Conservation (phyloP, 2,329 filamentous ascomycete species). For the Verticillium nubilum region DNA sequence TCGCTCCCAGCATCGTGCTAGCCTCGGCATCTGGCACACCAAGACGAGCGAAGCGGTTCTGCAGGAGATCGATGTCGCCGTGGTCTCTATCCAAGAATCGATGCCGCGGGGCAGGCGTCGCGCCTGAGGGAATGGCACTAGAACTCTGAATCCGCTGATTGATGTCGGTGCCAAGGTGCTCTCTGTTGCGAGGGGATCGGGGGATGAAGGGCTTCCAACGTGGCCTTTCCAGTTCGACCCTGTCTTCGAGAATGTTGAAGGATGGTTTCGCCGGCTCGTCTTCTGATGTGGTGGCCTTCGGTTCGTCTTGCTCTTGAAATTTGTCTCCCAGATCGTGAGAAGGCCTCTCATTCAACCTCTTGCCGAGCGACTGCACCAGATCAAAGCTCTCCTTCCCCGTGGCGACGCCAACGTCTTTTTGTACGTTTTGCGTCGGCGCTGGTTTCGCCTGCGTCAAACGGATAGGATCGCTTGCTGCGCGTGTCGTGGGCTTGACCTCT, state of each 20-base stretch:
- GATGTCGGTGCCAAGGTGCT: conserved; percentile 27
- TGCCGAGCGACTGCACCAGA: conserved; percentile 10
- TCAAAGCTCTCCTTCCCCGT: conserved; percentile 20
- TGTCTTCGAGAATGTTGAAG: conserved; percentile 6
- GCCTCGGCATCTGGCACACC: conserved; percentile 30
- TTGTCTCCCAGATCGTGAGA: conserved; percentile 27
- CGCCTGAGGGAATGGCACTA: conserved; percentile 16
- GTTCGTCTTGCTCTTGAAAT: conserved; percentile 23
- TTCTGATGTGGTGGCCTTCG: not conserved
- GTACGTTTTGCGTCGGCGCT: conserved; percentile 3
- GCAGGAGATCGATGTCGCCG: conserved; percentile 37
- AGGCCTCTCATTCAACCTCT: conserved; percentile 13
- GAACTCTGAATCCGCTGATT: conserved; percentile 23
- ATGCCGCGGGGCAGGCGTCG: conserved; percentile 17
- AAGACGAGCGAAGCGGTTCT: conserved; percentile 38
- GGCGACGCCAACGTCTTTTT: conserved; percentile 2
- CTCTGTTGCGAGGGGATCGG: conserved; percentile 31
- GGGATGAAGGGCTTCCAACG: conserved; percentile 36
- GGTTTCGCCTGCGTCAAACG: not conserved
- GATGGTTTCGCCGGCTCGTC: conserved; percentile 3
- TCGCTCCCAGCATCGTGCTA: conserved; percentile 24
- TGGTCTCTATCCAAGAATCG: conserved; percentile 21
- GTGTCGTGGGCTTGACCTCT: not conserved
- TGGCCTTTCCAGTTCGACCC: conserved; percentile 22
- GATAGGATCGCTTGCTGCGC: not conserved